Conservation (phyloP, 306 rosid species). For the Alnus glutinosa region DNA sequence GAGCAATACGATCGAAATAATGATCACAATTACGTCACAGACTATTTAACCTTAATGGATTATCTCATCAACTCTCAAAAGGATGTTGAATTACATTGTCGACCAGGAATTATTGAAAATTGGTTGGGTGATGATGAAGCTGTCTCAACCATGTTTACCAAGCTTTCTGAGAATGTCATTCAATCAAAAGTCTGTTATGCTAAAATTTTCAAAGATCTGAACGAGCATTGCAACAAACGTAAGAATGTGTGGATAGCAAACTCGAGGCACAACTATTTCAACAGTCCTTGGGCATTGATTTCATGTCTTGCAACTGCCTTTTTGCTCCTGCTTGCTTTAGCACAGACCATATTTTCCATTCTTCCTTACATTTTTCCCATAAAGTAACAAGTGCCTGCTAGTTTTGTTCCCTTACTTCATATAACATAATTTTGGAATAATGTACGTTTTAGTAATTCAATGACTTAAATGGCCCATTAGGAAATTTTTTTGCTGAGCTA, state of each 20-base stretch:
- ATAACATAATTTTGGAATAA: too few relatives aligned
- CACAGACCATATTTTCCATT: background rate
- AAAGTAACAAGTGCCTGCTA: too few relatives aligned
- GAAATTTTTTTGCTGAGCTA: too few relatives aligned
- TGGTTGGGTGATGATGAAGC: background rate
- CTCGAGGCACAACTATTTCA: background rate
- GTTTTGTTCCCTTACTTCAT: too few relatives aligned
- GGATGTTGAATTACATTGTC: constrained; percentile 3
- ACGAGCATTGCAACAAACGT: background rate
- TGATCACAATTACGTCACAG: background rate
- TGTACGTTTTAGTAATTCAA: too few relatives aligned
- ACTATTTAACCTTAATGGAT: background rate
- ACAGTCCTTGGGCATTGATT: constrained; percentile 7
- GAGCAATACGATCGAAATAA: constrained; percentile 2
- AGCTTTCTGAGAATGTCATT: background rate
- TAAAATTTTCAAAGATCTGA: background rate
- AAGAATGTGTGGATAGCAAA: background rate
- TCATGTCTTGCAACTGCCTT: background rate
- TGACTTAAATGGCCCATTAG: too few relatives aligned
- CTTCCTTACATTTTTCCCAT: too few relatives aligned
- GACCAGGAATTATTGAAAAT: background rate
- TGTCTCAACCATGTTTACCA: background rate
- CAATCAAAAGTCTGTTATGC: background rate
- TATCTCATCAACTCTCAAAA: background rate
- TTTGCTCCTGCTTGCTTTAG: background rate